Conservation (phyloP, 2,329 filamentous ascomycete species). For the Colletotrichum ledebouriae region DNA sequence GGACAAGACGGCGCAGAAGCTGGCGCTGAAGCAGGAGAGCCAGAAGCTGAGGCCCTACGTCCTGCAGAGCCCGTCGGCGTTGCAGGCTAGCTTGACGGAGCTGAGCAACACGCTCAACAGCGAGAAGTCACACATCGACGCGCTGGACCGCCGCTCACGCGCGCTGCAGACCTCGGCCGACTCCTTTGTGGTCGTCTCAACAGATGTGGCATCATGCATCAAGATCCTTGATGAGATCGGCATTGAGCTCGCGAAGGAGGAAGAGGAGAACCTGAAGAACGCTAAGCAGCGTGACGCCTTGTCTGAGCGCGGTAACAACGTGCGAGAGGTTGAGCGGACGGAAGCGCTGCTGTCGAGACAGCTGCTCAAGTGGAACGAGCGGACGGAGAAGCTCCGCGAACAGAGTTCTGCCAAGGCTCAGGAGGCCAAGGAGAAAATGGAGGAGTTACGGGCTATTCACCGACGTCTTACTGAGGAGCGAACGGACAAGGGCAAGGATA, state of each 20-base stretch:
- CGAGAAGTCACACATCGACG: constrained; percentile 89
- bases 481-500: constrained; percentile 87
- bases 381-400: constrained; percentile 85
- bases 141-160: constrained; percentile 86
- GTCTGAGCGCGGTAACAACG: constrained; percentile 88
- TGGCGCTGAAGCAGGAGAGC: constrained; percentile 85
- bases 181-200: constrained; percentile 85
- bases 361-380: constrained; percentile 85
- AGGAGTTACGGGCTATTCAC: constrained; percentile 85
- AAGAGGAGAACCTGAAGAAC: constrained; percentile 87
- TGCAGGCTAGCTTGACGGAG: constrained; percentile 86
- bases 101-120: constrained; percentile 81
- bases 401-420: constrained; percentile 86
- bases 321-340: constrained; percentile 90
- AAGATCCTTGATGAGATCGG: constrained; percentile 91
- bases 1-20: constrained; percentile 76
- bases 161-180: constrained; percentile 93
- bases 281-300: constrained; percentile 87
- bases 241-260: constrained; percentile 87
- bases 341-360: constrained; percentile 88
- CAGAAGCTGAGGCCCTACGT: constrained; percentile 93
- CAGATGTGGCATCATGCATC: constrained; percentile 89
- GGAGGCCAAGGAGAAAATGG: constrained; percentile 88
- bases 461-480: constrained; percentile 86
- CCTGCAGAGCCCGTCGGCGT: constrained; percentile 84